phyloP scores from a whole-genome alignment of 306 rosid genomes.

The Medicago ruthenica region DNA sequence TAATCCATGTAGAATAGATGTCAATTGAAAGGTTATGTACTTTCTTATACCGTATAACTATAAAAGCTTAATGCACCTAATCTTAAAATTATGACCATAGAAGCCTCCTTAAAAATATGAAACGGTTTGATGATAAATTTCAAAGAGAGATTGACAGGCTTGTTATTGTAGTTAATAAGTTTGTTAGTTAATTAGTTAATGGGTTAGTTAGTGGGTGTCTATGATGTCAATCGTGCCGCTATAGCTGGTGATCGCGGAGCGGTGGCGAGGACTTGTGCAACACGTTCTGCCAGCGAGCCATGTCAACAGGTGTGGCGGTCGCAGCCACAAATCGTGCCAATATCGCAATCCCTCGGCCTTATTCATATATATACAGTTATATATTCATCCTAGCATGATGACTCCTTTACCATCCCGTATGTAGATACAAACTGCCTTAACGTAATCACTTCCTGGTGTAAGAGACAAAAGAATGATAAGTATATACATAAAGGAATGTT shows the following conservation, averaged over 20 bases:
- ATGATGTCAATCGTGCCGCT: neutral
- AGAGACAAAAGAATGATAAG: neutral
- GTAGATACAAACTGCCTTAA: neutral
- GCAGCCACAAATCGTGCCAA: no score
- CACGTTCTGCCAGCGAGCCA: neutral
- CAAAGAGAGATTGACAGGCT: neutral
- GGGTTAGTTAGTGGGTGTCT: neutral
- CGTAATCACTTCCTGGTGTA: neutral
- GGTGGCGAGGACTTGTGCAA: neutral
- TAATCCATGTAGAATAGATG: neutral
- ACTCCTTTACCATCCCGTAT: slow-evolving; percentile 1
- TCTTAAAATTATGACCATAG: neutral
- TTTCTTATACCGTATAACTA: slow-evolving; percentile 4
- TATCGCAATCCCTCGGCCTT: neutral
- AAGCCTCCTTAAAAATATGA: slow-evolving; percentile 6
- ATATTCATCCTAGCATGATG: neutral
- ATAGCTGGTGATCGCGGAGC: neutral
- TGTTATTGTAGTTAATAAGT: neutral
- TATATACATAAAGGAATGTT: slow-evolving; percentile 1
- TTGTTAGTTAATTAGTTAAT: neutral
- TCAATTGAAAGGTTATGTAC: neutral
- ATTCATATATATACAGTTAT: neutral
- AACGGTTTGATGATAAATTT: neutral
- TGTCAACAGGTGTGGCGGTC: no score
- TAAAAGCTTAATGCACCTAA: neutral